Conservation (phyloP, 1,139 yeast species). For the Kodamaea sp. region DNA sequence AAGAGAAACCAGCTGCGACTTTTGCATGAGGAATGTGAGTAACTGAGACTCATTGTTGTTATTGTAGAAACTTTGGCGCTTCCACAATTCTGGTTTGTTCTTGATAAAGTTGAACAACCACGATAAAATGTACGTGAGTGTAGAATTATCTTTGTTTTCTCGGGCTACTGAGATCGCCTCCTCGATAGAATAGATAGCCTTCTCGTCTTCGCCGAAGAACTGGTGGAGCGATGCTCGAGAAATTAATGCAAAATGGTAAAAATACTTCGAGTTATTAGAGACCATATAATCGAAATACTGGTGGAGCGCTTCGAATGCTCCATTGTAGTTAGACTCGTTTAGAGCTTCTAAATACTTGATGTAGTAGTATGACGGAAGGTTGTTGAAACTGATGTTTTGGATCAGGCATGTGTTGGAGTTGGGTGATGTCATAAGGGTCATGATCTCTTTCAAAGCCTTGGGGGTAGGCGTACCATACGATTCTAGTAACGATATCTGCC, state of each 20-base stretch:
- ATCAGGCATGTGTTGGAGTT: constrained; percentile 42
- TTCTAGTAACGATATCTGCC: constrained; percentile 59
- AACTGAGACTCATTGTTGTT: constrained; percentile 56
- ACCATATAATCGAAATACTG: constrained; percentile 87
- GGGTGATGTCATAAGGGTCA: constrained; percentile 46
- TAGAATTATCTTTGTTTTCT: constrained; percentile 74
- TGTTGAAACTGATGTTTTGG: constrained; percentile 47
- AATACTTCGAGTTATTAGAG: constrained; percentile 62
- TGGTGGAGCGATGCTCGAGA: constrained; percentile 80
- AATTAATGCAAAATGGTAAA: constrained; percentile 80
- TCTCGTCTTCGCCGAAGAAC: constrained; percentile 69
- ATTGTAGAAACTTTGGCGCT: constrained; percentile 40
- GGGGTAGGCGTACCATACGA: constrained; percentile 56
- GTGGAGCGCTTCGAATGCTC: constrained; percentile 71
- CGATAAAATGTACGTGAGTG: constrained; percentile 73
- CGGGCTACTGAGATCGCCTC: constrained; percentile 89
- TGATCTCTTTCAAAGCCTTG: constrained; percentile 39
- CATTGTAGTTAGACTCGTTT: constrained; percentile 65
- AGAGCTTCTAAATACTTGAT: constrained; percentile 65
- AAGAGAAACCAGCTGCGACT: constrained; percentile 54
- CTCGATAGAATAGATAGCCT: constrained; percentile 78
- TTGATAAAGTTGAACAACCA: constrained; percentile 78
- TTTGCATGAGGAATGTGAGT: constrained; percentile 59
- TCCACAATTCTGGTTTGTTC: constrained; percentile 61
- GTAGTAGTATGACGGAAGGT: constrained; percentile 65